These are phyloP conservation scores for Mycena capillaripes DNA, from an alignment of 768 basidiomycete species.

Conservation along the genomic window DNA sequence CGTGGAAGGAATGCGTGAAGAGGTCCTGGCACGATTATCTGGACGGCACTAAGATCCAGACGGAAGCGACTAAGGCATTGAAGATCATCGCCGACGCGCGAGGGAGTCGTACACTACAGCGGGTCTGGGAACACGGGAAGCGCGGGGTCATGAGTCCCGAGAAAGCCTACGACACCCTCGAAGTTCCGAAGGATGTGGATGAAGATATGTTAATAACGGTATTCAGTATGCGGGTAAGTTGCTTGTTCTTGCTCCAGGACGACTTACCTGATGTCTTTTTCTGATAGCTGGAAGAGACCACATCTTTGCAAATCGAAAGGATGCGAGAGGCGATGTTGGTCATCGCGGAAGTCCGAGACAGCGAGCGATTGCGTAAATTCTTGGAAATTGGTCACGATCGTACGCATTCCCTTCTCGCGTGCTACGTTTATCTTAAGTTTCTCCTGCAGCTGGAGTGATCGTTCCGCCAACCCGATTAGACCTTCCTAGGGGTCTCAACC, in stretches of 20 bases:
- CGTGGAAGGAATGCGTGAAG: conserved; percentile 75
- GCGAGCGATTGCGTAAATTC: conserved; percentile 77
- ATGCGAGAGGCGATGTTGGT: conserved; percentile 81
- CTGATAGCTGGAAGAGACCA: conserved; percentile 75
- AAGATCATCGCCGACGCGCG: conserved; percentile 76
- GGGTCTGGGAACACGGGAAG: conserved; percentile 68
- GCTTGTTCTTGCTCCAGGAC: not conserved
- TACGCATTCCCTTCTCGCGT: conserved; percentile 56
- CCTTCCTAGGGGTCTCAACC: conserved; percentile 88
- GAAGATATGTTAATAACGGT: conserved; percentile 85
- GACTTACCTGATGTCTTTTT: conserved; percentile 25
- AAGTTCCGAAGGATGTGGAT: conserved; percentile 78
- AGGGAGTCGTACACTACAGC: conserved; percentile 63
- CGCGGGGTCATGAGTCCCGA: conserved; percentile 74
- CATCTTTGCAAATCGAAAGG: conserved; percentile 71
- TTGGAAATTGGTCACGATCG: conserved; percentile 79
- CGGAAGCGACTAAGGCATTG: conserved; percentile 76
- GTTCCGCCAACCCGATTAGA: conserved; percentile 67
- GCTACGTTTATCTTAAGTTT: not conserved
- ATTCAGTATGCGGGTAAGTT: conserved; percentile 75
- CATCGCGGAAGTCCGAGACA: conserved; percentile 83
- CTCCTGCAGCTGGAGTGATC: conserved; percentile 73
- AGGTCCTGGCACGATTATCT: conserved; percentile 67
- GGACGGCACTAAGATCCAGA: conserved; percentile 61
- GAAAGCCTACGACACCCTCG: conserved; percentile 79